Conservation (phyloP, 176 grass and related monocot species). For the Oryza coarctata region DNA sequence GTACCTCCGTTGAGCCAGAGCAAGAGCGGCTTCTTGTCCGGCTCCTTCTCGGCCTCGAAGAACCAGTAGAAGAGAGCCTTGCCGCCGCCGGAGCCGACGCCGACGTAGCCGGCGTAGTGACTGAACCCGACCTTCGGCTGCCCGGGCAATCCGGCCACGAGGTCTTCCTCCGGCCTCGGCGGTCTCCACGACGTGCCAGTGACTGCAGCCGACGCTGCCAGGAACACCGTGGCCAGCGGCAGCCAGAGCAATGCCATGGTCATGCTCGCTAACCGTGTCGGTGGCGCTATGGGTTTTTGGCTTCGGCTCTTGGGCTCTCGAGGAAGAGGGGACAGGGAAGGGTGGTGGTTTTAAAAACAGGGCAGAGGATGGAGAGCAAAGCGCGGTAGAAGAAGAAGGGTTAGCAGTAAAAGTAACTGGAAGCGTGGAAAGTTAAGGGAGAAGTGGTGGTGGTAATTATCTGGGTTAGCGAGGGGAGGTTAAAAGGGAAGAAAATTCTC, state of each 20-base stretch:
- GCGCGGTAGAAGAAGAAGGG: conserved; percentile 1
- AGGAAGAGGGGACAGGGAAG: not conserved
- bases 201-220: conserved; percentile 2
- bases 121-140: conserved; percentile 67
- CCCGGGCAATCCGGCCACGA: conserved; percentile 64
- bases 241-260: not conserved
- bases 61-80: conserved; percentile 98
- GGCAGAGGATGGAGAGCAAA: conserved; percentile 19
- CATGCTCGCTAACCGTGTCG: not conserved
- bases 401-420: conserved; percentile 12
- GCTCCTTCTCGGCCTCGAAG: conserved; percentile 71
- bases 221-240: conserved; percentile 25
- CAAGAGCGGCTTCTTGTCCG: conserved; percentile 80
- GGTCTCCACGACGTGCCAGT: conserved; percentile 9
- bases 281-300: conserved; percentile 3
- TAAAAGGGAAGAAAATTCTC: too few species aligned
- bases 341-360: conserved; percentile 30
- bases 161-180: conserved; percentile 38
- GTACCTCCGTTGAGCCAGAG: conserved; percentile 98
- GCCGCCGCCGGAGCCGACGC: conserved; percentile 39
- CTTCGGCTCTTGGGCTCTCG: not conserved
- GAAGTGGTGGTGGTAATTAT: not conserved
- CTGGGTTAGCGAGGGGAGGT: conserved; percentile 3
- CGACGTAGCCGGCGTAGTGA: conserved; percentile 83
- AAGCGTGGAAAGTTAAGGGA: not conserved